Conservation (phyloP, 225 moss, liverwort and hornwort species). For the Asterella californica region DNA sequence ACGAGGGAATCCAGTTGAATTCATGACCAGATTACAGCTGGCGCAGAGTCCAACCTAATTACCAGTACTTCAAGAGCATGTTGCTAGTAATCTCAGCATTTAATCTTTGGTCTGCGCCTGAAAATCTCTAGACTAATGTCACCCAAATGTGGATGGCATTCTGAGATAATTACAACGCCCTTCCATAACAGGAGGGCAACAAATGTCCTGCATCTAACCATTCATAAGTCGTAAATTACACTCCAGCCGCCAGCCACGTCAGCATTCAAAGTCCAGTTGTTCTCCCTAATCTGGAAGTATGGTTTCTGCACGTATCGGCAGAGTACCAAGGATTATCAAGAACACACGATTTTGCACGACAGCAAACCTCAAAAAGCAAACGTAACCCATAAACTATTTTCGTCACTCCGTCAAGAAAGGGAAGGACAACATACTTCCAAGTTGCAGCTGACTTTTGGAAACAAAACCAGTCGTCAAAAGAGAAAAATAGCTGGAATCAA, state of each 20-base stretch:
- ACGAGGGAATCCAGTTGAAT: not conserved
- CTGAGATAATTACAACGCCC: slow-evolving; percentile 29
- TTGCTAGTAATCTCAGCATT: slow-evolving; percentile 2
- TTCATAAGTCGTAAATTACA: slow-evolving; percentile 80
- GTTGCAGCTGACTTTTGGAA: not conserved
- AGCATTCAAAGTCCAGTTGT: slow-evolving; percentile 94
- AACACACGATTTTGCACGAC: not conserved
- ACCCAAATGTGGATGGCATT: slow-evolving; percentile 24
- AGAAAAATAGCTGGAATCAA: no score
- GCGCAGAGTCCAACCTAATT: slow-evolving; percentile 11
- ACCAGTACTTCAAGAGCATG: not conserved
- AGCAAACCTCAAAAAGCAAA: not conserved
- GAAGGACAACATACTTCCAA: not conserved
- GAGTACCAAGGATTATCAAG: not conserved
- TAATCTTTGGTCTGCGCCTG: slow-evolving; percentile 8
- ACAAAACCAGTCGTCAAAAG: not conserved
- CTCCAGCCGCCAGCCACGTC: slow-evolving; percentile 72
- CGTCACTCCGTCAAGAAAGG: not conserved
- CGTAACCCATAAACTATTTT: not conserved
- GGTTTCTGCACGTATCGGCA: slow-evolving; percentile 53
- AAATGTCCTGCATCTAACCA: slow-evolving; percentile 19
- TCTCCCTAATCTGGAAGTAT: slow-evolving; percentile 85
- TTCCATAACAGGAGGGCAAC: slow-evolving; percentile 31
- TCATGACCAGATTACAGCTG: not conserved
- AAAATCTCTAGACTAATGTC: slow-evolving; percentile 7